Evolutionary conservation across 257 asterid species (phyloP).

Genomic region (Linaria vulgaris): DNA sequence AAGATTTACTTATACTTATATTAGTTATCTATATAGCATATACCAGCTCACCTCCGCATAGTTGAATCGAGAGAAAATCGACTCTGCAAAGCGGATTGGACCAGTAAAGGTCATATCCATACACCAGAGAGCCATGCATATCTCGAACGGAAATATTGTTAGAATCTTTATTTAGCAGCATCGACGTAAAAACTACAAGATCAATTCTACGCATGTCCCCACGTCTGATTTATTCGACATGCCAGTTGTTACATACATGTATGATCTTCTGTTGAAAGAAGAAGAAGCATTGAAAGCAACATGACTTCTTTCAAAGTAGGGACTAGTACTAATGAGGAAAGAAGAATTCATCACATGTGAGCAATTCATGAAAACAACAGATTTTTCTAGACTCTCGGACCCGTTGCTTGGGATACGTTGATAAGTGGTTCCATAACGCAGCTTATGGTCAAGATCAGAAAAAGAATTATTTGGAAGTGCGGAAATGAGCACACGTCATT

Average conservation of each 20-base stretch:
- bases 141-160: slow-evolving; percentile 24
- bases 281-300: not conserved
- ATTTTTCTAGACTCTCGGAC: too few species aligned
- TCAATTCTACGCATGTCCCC: slow-evolving; percentile 19
- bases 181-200: slow-evolving; percentile 6
- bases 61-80: not conserved
- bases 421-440: too few species aligned
- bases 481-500: slow-evolving; percentile 27
- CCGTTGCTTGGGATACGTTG: too few species aligned
- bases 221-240: not conserved
- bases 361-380: slow-evolving; percentile 25
- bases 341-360: slow-evolving; percentile 19
- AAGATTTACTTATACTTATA: too few species aligned
- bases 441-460: too few species aligned
- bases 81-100: slow-evolving; percentile 15
- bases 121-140: slow-evolving; percentile 34
- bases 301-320: not conserved
- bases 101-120: slow-evolving; percentile 51
- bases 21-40: too few species aligned
- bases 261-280: not conserved
- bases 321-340: not conserved
- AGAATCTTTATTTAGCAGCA: slow-evolving; percentile 12
- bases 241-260: slow-evolving; percentile 25
- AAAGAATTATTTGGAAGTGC: slow-evolving; percentile 3
- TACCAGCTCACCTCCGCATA: too few species aligned